Conservation (phyloP, 352 stramenopile genomes). For the Phytopythium chamaehyphon region DNA sequence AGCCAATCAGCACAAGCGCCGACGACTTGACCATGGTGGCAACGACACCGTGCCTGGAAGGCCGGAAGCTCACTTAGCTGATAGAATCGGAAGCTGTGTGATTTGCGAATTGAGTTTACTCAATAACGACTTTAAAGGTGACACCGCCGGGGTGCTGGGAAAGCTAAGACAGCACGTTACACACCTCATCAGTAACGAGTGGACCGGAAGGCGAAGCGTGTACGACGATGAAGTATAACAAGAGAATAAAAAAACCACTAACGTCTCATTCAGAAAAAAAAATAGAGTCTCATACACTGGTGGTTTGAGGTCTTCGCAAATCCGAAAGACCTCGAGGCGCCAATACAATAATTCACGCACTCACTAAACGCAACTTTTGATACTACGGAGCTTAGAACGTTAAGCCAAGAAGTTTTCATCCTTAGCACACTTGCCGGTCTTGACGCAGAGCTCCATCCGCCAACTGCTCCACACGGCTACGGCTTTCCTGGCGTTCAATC, state of each 20-base stretch:
- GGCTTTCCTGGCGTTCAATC: slow-evolving; percentile 53
- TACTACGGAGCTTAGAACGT: no score
- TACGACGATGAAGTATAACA: slow-evolving; percentile 79
- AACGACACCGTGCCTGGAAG: background rate
- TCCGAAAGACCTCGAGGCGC: background rate
- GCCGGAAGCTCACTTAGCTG: background rate
- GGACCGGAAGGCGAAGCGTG: slow-evolving; percentile 59
- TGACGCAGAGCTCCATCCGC: background rate
- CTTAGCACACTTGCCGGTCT: no score
- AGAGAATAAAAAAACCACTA: slow-evolving; percentile 7
- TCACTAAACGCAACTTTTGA: no score
- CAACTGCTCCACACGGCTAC: slow-evolving; percentile 13
- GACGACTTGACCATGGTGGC: slow-evolving; percentile 13
- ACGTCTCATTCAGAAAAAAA: no score
- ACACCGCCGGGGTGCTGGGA: slow-evolving; percentile 21
- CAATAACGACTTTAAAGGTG: slow-evolving; percentile 60
- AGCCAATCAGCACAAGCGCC: slow-evolving; percentile 21
- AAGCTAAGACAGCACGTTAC: slow-evolving; percentile 28
- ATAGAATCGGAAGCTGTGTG: background rate
- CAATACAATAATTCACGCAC: background rate
- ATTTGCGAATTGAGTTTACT: slow-evolving; percentile 62
- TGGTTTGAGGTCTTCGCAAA: background rate
- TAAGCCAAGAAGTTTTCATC: no score
- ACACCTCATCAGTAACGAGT: slow-evolving; percentile 58
- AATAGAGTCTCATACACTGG: no score